Base-by-base conservation (phyloP, 305 asterid species). In the Solanum aculeatissimum region DNA sequence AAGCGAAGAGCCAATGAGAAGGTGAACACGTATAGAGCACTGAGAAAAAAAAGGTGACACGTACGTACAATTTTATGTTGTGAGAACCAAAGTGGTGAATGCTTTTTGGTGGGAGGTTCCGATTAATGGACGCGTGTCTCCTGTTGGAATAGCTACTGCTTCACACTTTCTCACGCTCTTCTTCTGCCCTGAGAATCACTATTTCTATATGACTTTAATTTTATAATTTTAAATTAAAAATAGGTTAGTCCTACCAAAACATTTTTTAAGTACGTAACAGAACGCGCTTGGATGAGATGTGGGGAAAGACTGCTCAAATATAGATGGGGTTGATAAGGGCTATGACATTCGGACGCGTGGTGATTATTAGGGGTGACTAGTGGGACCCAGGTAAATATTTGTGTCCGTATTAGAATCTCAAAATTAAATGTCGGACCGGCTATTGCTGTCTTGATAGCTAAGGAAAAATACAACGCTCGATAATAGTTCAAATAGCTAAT, bases 51-150 rank as follows among this genome's bases (percentile, higher is more conserved):
- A 23, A 58, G 83, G 49, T 54, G 84, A 74, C 87, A 80, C 85
- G 85, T 81, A 81, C 19, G 85, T 57, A 70, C 87, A 14, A 35
- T 35, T 72, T 4, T 66, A 8, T 15, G n/a, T 68, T 81, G 69
- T 7, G n/a, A 21, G 65, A 49, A 55, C 19, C 78, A 85, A 27
- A 84, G 85, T 85, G 85, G 85, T 70, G 72, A 68, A 82, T 81
- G 12, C 88, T 80, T 80, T 32, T 80, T 23, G 32, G 87, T 85
- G 45, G 68, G 81, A 69, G 80, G 47, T 51, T 54, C 68, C 42
- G 7, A 51, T 79, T 2, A 83, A 53, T 38, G 21, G 89, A 91
- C 92, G 90, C 93, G 91, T 91, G 90, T 85, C 87, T 7, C 0
- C 12, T 29, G 80, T 16, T 49, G 8, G 53, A 57, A 38, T 19